Evolutionary conservation across 148 eudicot species (phyloP), one percentile per base, ranked within the genome.

Genomic region (Heliosperma pusillum): DNA sequence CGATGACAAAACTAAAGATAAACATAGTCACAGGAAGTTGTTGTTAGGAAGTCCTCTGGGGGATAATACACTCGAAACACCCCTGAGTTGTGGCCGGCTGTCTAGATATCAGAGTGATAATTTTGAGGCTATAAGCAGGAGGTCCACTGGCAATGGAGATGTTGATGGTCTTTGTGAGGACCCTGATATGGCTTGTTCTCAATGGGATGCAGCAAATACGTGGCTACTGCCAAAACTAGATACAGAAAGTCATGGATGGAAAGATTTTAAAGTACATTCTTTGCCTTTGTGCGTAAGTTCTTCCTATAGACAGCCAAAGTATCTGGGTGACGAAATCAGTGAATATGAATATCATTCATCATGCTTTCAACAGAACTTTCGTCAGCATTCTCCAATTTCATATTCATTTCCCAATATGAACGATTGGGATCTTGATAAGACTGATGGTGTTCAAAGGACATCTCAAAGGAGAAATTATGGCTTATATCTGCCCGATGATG

Each of bases 41-140:
- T 65, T 78, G 80, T 40, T 77, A 68, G 72, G 36, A 65, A 80
- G 74, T 75, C 82, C 85, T 82, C 84, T 81, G 65, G 45, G 79
- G 79, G 79, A 76, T 80, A 75, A 76, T 75, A 66, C 58, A 77
- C 77, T 58, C 69, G 66, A 73, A 73, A 76, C 73, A 53, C 62
- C 85, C 11, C 67, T 77, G 30, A 27, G 40, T 63, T 75, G 71
- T 76, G 86, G 77, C 55, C 84, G 77, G 66, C 58, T 59, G 77
- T 59, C 82, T 70, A 76, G 75, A 73, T 81, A 82, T 70, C 80
- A 74, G 76, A 72, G 52, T 56, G 82, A 76, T 74, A 62, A 80
- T 69, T 60, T 67, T 29, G 59, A 82, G 63, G 74, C 40, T 60
- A 78, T 73, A 65, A 77, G 69, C 74, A 55, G 78, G 75, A 44